A percentile compares a stretch with the other conserved stretches of the same genome.
Evolutionary conservation across 345 rosid species (phyloP).

Genomic region (Eucalyptus cloeziana): DNA sequence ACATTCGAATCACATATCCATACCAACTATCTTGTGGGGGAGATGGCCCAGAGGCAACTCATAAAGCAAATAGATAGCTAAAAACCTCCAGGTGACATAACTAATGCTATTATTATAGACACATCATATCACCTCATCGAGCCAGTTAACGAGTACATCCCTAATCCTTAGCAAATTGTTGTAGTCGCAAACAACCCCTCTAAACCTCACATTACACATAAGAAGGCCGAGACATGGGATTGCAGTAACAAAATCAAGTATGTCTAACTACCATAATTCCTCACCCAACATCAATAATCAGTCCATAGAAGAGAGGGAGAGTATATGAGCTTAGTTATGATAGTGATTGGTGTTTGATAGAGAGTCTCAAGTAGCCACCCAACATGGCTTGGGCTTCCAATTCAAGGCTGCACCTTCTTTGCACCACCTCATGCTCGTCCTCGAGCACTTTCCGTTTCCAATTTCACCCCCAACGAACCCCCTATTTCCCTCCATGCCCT

Average conservation of each 20-base stretch:
- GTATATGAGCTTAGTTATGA: neutral
- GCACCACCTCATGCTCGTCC: constrained; percentile 23
- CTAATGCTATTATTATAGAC: neutral
- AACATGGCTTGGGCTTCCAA: neutral
- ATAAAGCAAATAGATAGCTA: neutral
- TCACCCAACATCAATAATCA: neutral
- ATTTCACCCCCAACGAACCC: constrained; percentile 13
- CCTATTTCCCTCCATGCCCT: constrained; percentile 2
- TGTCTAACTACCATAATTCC: neutral
- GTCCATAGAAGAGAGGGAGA: neutral
- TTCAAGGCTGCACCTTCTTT: constrained; percentile 37
- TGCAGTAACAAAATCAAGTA: neutral
- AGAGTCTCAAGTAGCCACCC: neutral
- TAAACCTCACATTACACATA: neutral
- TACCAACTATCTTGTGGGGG: neutral
- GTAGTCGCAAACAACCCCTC: neutral
- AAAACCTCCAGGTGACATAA: neutral
- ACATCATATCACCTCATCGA: neutral
- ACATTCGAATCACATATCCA: neutral
- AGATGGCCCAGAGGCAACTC: neutral
- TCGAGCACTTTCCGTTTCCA: constrained; percentile 16
- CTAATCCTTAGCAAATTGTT: neutral
- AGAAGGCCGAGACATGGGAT: neutral
- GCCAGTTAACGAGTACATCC: neutral
- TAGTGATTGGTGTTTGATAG: neutral